phyloP scores from a whole-genome alignment of 306 rosid genomes.

The Castanospermum australe region DNA sequence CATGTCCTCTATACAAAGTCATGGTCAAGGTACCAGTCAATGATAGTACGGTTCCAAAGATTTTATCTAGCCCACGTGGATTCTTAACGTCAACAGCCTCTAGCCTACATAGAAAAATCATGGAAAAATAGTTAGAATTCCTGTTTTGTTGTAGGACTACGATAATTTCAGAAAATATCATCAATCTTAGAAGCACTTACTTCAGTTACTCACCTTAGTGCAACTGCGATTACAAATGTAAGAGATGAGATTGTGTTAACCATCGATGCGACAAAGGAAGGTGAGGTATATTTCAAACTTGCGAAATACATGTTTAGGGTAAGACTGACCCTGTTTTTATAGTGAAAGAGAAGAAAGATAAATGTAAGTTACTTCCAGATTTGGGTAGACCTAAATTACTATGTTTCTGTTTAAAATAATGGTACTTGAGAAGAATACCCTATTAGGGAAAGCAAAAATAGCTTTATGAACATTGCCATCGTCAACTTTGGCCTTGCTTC shows the following conservation, averaged over 20 bases:
- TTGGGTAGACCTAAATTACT: not conserved
- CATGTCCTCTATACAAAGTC: slow-evolving; percentile 38
- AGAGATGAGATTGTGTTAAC: slow-evolving; percentile 37
- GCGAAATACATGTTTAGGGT: slow-evolving; percentile 42
- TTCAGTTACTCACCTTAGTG: slow-evolving; percentile 27
- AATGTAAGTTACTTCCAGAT: not conserved
- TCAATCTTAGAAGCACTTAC: not conserved
- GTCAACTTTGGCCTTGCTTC: slow-evolving; percentile 43
- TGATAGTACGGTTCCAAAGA: slow-evolving; percentile 39
- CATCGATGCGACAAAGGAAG: slow-evolving; percentile 50
- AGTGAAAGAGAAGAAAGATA: not conserved
- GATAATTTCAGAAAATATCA: not conserved
- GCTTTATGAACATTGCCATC: slow-evolving; percentile 38
- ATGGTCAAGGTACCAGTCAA: slow-evolving; percentile 36
- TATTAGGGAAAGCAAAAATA: slow-evolving; percentile 38
- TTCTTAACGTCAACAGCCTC: slow-evolving; percentile 40
- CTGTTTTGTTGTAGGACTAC: not conserved
- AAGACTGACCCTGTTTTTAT: slow-evolving; percentile 36
- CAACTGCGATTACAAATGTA: slow-evolving; percentile 44
- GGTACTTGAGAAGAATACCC: slow-evolving; percentile 29
- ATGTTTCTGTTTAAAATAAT: not conserved
- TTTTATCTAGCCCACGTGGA: slow-evolving; percentile 41
- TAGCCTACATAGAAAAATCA: slow-evolving; percentile 25
- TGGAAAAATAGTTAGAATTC: not conserved
- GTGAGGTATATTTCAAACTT: slow-evolving; percentile 40